Conservation (phyloP, 2,329 filamentous ascomycete genomes). For the Fonsecaea multimorphosa region DNA sequence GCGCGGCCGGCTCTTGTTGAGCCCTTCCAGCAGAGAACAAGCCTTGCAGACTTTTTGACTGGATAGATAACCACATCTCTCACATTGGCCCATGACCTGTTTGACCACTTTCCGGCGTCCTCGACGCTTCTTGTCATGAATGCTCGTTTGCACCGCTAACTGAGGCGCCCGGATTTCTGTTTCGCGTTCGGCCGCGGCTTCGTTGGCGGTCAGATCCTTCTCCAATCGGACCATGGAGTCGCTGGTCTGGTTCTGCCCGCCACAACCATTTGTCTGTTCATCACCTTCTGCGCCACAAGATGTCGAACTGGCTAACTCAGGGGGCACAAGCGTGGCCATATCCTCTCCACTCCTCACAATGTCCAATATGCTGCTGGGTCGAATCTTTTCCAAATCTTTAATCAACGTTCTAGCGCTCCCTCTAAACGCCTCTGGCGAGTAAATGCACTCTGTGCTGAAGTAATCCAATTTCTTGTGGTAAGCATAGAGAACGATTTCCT, state of each 20-base stretch:
- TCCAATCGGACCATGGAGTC: constrained; percentile 86
- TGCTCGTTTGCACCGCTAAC: constrained; percentile 22
- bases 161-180: constrained; percentile 63
- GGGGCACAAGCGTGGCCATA: constrained; percentile 85
- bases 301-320: constrained; percentile 55
- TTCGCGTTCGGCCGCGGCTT: constrained; percentile 65
- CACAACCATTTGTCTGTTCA: constrained; percentile 70
- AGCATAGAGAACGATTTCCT: constrained; percentile 97
- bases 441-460: constrained; percentile 98
- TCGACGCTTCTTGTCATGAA: constrained; percentile 38
- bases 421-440: constrained; percentile 94
- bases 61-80: constrained; percentile 91
- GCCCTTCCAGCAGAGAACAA: constrained; percentile 82
- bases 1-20: constrained; percentile 74
- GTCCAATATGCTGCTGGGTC: constrained; percentile 92
- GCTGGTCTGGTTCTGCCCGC: constrained; percentile 69
- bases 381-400: constrained; percentile 91
- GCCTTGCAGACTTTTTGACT: constrained; percentile 94
- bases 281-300: constrained; percentile 43
- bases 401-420: constrained; percentile 90
- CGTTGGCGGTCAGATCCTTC: constrained; percentile 69
- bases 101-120: constrained; percentile 54
- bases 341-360: constrained; percentile 95
- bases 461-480: constrained; percentile 97
- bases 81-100: constrained; percentile 81